Conservation (phyloP, 2,329 filamentous ascomycete genomes). For the Eutypella sp. region DNA sequence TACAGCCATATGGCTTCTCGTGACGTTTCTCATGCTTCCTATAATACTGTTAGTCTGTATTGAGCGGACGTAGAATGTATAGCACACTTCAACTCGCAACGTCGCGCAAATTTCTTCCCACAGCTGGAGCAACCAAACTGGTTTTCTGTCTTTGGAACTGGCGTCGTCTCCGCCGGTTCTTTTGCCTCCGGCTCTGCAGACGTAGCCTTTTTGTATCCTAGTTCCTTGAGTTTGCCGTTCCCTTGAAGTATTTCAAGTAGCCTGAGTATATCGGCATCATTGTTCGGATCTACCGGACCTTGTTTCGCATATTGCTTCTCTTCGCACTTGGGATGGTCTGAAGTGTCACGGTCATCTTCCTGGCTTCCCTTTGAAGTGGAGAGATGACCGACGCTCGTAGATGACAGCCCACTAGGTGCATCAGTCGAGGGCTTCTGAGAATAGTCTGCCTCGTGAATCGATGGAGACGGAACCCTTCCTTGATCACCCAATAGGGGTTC, state of each 20-base stretch:
- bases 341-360: not conserved
- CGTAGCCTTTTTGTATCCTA: constrained; percentile 20
- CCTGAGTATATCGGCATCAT: constrained; percentile 10
- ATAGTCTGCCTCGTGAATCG: too few relatives aligned
- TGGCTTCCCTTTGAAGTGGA: not conserved
- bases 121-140: constrained; percentile 36
- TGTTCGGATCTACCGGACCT: constrained; percentile 6
- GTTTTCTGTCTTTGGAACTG: constrained; percentile 10
- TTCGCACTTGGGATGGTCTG: constrained; percentile 2
- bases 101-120: constrained; percentile 41
- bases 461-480: too few relatives aligned
- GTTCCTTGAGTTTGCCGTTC: constrained; percentile 17
- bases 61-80: not conserved
- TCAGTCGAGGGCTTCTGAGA: not conserved
- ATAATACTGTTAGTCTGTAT: constrained; percentile 15
- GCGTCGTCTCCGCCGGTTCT: constrained; percentile 6
- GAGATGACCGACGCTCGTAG: not conserved
- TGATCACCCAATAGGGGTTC: too few relatives aligned
- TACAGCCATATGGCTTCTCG: constrained; percentile 76
- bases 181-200: constrained; percentile 7
- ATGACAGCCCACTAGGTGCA: too few relatives aligned
- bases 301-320: not conserved
- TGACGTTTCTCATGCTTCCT: constrained; percentile 86
- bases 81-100: constrained; percentile 54
- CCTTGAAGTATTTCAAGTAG: constrained; percentile 20